phyloP scores from a whole-genome alignment of 2,329 filamentous ascomycete genomes.

The Exserohilum turcica region DNA sequence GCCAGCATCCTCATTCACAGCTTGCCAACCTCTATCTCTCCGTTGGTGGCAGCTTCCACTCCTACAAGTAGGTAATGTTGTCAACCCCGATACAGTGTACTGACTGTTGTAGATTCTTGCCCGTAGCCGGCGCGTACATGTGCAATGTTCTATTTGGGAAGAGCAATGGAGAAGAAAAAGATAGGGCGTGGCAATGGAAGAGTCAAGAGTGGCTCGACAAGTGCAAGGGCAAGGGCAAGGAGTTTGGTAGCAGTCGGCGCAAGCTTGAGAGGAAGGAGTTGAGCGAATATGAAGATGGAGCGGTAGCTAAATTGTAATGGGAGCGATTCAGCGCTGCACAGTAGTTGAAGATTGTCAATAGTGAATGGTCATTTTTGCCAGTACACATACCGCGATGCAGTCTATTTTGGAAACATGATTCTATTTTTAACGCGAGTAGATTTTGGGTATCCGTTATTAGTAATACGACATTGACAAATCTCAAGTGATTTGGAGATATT shows the following conservation, averaged over 20 bases:
- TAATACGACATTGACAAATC: no score
- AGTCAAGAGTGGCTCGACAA: slow-evolving; percentile 20
- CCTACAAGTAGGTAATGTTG: slow-evolving; percentile 57
- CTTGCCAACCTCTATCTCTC: slow-evolving; percentile 63
- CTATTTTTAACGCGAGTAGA: no score
- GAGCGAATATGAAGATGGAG: slow-evolving; percentile 15
- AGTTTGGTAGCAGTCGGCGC: slow-evolving; percentile 24
- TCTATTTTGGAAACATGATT: no score
- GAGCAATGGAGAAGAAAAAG: slow-evolving; percentile 46
- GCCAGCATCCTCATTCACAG: slow-evolving; percentile 55
- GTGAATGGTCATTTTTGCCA: no score
- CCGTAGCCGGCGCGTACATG: slow-evolving; percentile 65
- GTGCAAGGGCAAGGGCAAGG: slow-evolving; percentile 22
- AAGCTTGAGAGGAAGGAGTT: slow-evolving; percentile 18
- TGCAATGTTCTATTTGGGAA: slow-evolving; percentile 48
- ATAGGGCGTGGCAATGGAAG: slow-evolving; percentile 46
- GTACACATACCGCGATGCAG: no score
- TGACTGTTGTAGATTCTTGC: slow-evolving; percentile 54
- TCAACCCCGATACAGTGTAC: neutral
- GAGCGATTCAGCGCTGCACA: neutral
- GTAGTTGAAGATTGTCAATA: neutral
- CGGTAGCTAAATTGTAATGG: slow-evolving; percentile 2
- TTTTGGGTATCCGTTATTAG: no score
- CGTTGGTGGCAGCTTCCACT: slow-evolving; percentile 66
- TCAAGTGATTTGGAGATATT: no score